A percentile compares a stretch with the other conserved stretches of the same genome.
Evolutionary conservation across 2,329 filamentous ascomycete species (phyloP).

Genomic region (Claviceps africana): DNA sequence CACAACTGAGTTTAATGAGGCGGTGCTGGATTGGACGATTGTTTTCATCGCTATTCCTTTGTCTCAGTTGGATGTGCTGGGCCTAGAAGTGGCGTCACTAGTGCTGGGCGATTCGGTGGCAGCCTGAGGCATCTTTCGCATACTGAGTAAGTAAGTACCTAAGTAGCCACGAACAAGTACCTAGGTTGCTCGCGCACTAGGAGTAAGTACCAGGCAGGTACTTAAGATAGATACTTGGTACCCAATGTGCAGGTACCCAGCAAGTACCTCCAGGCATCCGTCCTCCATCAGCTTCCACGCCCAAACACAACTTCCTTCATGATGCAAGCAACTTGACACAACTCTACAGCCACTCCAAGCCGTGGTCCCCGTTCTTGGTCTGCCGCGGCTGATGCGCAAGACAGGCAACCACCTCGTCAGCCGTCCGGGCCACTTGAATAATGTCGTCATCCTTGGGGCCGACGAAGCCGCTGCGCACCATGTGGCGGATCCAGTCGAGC

Average conservation of each 20-base stretch:
- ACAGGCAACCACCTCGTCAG: not conserved
- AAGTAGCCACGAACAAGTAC: no score
- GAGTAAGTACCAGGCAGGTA: no score
- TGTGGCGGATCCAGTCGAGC: constrained; percentile 61
- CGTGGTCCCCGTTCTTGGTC: not conserved
- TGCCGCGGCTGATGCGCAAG: not conserved
- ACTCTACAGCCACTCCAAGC: not conserved
- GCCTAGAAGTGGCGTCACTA: not conserved
- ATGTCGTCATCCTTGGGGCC: constrained; percentile 9
- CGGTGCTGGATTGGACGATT: not conserved
- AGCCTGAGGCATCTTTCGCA: no score
- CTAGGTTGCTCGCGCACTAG: no score
- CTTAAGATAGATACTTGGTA: no score
- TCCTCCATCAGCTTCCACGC: no score
- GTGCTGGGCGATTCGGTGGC: not conserved
- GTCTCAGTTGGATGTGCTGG: not conserved
- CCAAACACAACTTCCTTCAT: not conserved
- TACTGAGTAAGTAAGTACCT: no score
- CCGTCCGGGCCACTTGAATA: not conserved
- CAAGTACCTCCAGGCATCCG: no score
- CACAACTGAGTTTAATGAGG: not conserved
- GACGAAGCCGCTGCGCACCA: constrained; percentile 64
- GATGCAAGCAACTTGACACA: not conserved
- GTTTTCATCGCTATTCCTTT: not conserved
- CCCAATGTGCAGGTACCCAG: no score